Evolutionary conservation across 345 rosid genomes (phyloP).

Genomic region (Dimocarpus longan): DNA sequence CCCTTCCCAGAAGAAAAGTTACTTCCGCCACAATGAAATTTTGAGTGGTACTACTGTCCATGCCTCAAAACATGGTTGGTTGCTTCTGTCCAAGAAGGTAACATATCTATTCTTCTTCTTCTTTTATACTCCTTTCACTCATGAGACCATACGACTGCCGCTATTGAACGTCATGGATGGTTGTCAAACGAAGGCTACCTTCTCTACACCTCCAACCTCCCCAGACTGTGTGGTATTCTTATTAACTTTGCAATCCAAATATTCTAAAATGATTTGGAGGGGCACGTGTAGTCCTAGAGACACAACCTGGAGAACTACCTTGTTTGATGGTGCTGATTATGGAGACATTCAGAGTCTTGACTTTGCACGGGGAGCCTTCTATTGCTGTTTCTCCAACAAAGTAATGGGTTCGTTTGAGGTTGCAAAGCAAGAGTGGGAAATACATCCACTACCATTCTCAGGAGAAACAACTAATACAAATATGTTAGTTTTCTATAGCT

Average conservation of each 20-base stretch:
- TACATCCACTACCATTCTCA: not conserved
- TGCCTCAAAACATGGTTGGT: too few relatives aligned
- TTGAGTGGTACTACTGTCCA: too few relatives aligned
- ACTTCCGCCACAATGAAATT: too few relatives aligned
- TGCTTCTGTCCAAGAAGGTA: too few relatives aligned
- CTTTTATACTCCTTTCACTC: not conserved
- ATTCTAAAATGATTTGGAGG: too few relatives aligned
- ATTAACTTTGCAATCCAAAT: too few relatives aligned
- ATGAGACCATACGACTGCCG: not conserved
- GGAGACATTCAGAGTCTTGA: not conserved
- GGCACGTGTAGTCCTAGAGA: not conserved
- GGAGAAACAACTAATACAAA: too few relatives aligned
- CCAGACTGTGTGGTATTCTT: not conserved
- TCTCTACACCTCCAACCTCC: not conserved
- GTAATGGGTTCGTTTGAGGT: not conserved
- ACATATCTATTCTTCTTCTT: too few relatives aligned
- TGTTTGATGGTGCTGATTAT: not conserved
- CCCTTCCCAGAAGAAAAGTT: too few relatives aligned
- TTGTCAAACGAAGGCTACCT: not conserved
- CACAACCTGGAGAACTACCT: not conserved
- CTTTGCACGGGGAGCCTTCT: not conserved
- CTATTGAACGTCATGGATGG: too few relatives aligned
- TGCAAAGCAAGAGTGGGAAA: not conserved
- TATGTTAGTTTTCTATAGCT: too few relatives aligned
- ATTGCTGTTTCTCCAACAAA: not conserved